Evolutionary conservation across 2,329 filamentous ascomycete genomes (phyloP).

Genomic region (Diplodia sapinea): DNA sequence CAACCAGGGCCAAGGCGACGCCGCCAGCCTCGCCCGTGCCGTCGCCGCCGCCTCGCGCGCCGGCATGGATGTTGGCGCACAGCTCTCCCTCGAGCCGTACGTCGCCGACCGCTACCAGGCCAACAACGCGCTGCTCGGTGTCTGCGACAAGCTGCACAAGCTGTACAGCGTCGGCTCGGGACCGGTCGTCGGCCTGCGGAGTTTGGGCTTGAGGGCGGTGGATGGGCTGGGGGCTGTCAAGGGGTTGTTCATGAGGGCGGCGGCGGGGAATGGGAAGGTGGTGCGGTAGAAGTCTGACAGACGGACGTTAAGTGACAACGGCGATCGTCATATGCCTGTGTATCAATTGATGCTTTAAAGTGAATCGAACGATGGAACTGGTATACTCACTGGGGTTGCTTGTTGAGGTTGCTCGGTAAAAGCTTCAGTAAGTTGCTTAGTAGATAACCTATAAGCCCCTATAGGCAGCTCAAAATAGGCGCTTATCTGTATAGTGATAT

Average conservation of each 20-base stretch:
- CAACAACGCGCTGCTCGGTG: constrained; percentile 78
- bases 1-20: constrained; percentile 90
- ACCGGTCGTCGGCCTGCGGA: constrained; percentile 79
- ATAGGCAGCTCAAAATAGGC: too few species aligned
- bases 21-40: constrained; percentile 74
- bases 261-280: constrained; percentile 48
- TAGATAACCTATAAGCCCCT: too few species aligned
- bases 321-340: background rate
- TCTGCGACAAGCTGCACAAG: constrained; percentile 90
- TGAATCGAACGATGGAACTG: background rate
- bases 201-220: constrained; percentile 75
- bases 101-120: constrained; percentile 78
- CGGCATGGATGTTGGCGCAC: constrained; percentile 84
- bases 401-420: too few species aligned
- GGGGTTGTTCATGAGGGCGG: constrained; percentile 79
- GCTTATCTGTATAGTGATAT: too few species aligned
- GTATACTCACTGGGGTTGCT: too few species aligned
- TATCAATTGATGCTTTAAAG: background rate
- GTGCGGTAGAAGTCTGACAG: background rate
- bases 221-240: constrained; percentile 78
- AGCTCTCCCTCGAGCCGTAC: constrained; percentile 81
- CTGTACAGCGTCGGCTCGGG: constrained; percentile 82
- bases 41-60: constrained; percentile 76
- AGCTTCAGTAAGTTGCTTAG: too few species aligned
- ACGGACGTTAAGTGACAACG: too few species aligned